Percentiles rank a stretch among this genome's conserved stretches.
Evolutionary conservation across 2,329 filamentous ascomycete genomes (phyloP).

Genomic region (Cordyceps fumosorosea): DNA sequence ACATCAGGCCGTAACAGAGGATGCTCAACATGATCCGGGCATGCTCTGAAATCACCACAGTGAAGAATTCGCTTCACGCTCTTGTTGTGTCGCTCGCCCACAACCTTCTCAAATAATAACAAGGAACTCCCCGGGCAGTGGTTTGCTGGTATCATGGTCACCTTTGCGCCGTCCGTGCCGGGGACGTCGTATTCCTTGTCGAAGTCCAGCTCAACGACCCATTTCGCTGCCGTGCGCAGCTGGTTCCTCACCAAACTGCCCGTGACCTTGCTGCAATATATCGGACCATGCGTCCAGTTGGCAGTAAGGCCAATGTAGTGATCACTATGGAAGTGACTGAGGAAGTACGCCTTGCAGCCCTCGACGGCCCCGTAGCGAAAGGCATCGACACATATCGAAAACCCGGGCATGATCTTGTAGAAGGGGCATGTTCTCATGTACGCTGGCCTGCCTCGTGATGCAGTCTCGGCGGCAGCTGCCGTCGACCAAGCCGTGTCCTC

Average conservation of each 20-base stretch:
- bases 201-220: constrained; percentile 79
- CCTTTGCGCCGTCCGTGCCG: constrained; percentile 71
- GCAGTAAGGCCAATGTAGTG: constrained; percentile 90
- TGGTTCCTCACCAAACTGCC: constrained; percentile 84
- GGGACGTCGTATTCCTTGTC: constrained; percentile 74
- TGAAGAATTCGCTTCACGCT: constrained; percentile 77
- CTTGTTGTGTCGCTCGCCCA: constrained; percentile 52
- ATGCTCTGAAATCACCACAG: constrained; percentile 93
- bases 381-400: constrained; percentile 90
- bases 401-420: constrained; percentile 94
- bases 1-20: constrained; percentile 72
- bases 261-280: constrained; percentile 92
- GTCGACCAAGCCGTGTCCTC: constrained; percentile 87
- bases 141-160: constrained; percentile 95
- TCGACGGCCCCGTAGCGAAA: constrained; percentile 92
- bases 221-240: constrained; percentile 77
- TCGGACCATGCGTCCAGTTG: constrained; percentile 86
- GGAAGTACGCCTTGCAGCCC: constrained; percentile 88
- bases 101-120: constrained; percentile 80
- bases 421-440: constrained; percentile 92
- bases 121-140: constrained; percentile 94
- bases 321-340: constrained; percentile 97
- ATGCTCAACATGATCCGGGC: constrained; percentile 75
- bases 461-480: constrained; percentile 72
- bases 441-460: constrained; percentile 75